A percentile compares a stretch with the other conserved stretches of the same genome.
These are phyloP conservation scores for Phytophthora cactorum DNA, from an alignment of 352 stramenopile genomes.

Conservation along the genomic window DNA sequence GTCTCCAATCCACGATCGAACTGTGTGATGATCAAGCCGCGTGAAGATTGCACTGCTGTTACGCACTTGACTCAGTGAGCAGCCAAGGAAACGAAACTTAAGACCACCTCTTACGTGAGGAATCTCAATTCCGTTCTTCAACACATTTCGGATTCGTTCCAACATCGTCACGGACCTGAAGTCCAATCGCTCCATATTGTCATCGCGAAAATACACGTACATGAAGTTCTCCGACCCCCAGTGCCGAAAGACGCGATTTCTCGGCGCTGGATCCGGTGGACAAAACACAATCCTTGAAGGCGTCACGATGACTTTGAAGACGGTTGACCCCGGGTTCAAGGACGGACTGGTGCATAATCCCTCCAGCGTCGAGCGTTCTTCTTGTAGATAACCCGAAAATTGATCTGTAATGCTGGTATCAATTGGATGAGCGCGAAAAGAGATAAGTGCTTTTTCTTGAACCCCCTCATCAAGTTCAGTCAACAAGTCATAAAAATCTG, in stretches of 20 bases:
- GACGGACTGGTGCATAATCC: slow-evolving; percentile 24
- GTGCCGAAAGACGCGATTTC: slow-evolving; percentile 75
- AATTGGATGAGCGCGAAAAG: slow-evolving; percentile 38
- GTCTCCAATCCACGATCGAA: slow-evolving; percentile 71
- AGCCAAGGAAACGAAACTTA: slow-evolving; percentile 70
- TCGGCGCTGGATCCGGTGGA: slow-evolving; percentile 49
- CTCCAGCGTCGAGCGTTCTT: slow-evolving; percentile 40
- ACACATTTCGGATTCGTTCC: slow-evolving; percentile 44
- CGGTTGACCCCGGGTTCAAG: slow-evolving; percentile 26
- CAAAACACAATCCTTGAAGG: slow-evolving; percentile 74
- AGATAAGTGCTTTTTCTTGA: slow-evolving; percentile 54
- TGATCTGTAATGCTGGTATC: slow-evolving; percentile 33
- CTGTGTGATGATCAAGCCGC: slow-evolving; percentile 47
- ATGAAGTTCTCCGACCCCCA: slow-evolving; percentile 80
- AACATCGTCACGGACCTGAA: slow-evolving; percentile 50
- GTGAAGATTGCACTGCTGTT: slow-evolving; percentile 82
- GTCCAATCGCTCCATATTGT: slow-evolving; percentile 77
- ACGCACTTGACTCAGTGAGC: slow-evolving; percentile 76
- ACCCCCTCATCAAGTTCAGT: slow-evolving; percentile 34
- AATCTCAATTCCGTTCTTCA: slow-evolving; percentile 49
- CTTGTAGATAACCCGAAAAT: slow-evolving; percentile 45
- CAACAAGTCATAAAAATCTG: slow-evolving; percentile 48
- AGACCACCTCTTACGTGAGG: slow-evolving; percentile 27
- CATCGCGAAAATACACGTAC: slow-evolving; percentile 85
- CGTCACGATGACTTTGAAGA: slow-evolving; percentile 75